These are phyloP conservation scores for Pichia thaimueangensis DNA, from an alignment of 805 yeast genomes.

Conservation along the genomic window DNA sequence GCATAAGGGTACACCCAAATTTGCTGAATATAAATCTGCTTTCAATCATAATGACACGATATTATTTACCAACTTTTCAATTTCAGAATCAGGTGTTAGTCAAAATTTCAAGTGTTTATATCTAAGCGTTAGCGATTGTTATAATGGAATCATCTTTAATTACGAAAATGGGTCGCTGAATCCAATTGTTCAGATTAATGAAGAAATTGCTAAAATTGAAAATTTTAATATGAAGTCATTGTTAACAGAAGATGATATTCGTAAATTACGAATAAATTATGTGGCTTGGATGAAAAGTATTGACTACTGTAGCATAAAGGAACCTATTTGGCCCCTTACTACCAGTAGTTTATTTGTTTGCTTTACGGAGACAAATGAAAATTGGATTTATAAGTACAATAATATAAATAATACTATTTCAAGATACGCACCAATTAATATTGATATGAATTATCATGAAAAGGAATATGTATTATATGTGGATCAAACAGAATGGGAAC, in stretches of 20 bases:
- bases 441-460: background rate
- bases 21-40: conserved; percentile 12
- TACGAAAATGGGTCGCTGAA: conserved; percentile 10
- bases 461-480: conserved; percentile 13
- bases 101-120: conserved; percentile 7
- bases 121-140: conserved; percentile 13
- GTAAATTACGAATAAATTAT: conserved; percentile 13
- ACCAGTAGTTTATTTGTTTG: conserved; percentile 11
- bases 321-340: conserved; percentile 13
- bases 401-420: background rate
- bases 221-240: conserved; percentile 5
- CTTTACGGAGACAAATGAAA: conserved; percentile 11
- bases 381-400: conserved; percentile 11
- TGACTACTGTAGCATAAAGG: background rate
- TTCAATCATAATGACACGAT: conserved; percentile 4
- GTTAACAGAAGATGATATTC: conserved; percentile 5
- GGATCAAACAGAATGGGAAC: conserved; percentile 14
- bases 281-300: conserved; percentile 14
- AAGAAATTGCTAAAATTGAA: conserved; percentile 4
- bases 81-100: conserved; percentile 16
- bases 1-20: conserved; percentile 8
- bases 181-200: conserved; percentile 6
- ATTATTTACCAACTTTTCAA: conserved; percentile 5
- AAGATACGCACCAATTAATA: conserved; percentile 4
- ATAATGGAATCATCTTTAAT: conserved; percentile 14